Evolutionary conservation across 1,139 yeast species (phyloP), one percentile per base, ranked within the genome.

Genomic region (Geotrichum klebahnii): DNA sequence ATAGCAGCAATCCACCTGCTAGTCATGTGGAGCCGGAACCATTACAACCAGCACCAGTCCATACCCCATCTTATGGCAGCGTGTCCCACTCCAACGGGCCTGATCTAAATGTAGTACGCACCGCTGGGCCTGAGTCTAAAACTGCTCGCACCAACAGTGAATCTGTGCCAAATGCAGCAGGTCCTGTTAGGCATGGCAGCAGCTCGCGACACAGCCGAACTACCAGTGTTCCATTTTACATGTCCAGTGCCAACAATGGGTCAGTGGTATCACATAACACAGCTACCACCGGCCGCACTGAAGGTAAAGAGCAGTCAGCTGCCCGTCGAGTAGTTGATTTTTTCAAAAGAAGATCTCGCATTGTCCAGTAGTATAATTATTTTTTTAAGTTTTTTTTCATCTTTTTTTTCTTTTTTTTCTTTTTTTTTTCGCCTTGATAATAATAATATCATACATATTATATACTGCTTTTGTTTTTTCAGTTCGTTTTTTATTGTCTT

Each of bases 311-410:
- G 29, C 44, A 14, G 24, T 36, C 44, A 8, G 57, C 66, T 10
- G 67, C 67, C 10, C 55, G 67, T 24, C 59, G 58, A 55, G 68
- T 68, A 10, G 65, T 67, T 28, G 69, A 67, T 47, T 67, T 66
- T 53, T 65, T 67, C 62, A 66, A 66, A 55, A 60, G 71, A 33
- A 37, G 45, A 20, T 32, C 45, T 6, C 45, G 45, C 38, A 38
- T 42, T 20, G 44, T 55, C 24, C 36, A 50, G 26, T 53, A 53
- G 50, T 56, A 61, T 26, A 54, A 61, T 28, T 60, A 59, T 43
- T 59, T 59, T 46, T 56, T 61, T 53, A 59, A 58, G 14, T 34
- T n/a, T 10, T 28, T 32, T 8, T 26, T 16, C 17, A 17, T 33
- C 33, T 26, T 37, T n/a, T 31, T n/a, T 26, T 23, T 33, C 33